Percentiles rank a stretch among this genome's conserved stretches.
These are phyloP conservation scores for Melanomma pulvis-pyrius DNA, from an alignment of 495 filamentous ascomycete genomes.

Conservation along the genomic window DNA sequence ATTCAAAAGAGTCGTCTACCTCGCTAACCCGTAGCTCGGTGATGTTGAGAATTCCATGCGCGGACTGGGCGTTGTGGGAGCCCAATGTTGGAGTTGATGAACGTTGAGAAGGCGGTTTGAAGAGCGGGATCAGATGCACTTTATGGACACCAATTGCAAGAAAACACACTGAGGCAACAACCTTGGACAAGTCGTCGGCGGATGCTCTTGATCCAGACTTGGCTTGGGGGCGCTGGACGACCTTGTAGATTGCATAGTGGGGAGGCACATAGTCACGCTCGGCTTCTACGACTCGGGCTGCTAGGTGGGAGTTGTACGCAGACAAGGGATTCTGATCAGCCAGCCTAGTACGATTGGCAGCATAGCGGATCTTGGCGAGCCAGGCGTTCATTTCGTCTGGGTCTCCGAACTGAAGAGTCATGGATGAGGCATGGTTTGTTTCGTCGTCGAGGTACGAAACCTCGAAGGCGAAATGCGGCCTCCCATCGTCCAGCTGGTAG, in stretches of 20 bases:
- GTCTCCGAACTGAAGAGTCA: conserved; percentile 71
- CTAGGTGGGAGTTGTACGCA: conserved; percentile 63
- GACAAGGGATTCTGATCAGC: conserved; percentile 60
- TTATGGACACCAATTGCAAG: conserved; percentile 83
- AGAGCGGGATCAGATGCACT: conserved; percentile 76
- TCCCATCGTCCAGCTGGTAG: conserved; percentile 76
- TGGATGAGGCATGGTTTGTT: conserved; percentile 58
- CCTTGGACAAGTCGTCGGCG: conserved; percentile 75
- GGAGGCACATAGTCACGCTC: conserved; percentile 73
- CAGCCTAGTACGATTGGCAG: conserved; percentile 59
- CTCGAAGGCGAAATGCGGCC: conserved; percentile 78
- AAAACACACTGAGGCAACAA: conserved; percentile 75
- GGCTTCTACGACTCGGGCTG: conserved; percentile 67
- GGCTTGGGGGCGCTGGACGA: conserved; percentile 71
- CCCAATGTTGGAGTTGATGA: conserved; percentile 58
- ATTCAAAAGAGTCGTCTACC: conserved; percentile 81
- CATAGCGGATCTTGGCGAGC: conserved; percentile 67
- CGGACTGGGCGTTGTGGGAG: conserved; percentile 54
- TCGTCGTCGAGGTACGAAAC: conserved; percentile 77
- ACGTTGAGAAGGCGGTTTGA: conserved; percentile 59
- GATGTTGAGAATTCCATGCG: conserved; percentile 77
- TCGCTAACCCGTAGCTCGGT: conserved; percentile 66
- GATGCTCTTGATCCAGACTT: conserved; percentile 64
- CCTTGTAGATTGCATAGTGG: conserved; percentile 78
- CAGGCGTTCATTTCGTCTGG: conserved; percentile 75